Evolutionary conservation across 1,139 yeast species (phyloP).

Genomic region (Ashbya aceris): DNA sequence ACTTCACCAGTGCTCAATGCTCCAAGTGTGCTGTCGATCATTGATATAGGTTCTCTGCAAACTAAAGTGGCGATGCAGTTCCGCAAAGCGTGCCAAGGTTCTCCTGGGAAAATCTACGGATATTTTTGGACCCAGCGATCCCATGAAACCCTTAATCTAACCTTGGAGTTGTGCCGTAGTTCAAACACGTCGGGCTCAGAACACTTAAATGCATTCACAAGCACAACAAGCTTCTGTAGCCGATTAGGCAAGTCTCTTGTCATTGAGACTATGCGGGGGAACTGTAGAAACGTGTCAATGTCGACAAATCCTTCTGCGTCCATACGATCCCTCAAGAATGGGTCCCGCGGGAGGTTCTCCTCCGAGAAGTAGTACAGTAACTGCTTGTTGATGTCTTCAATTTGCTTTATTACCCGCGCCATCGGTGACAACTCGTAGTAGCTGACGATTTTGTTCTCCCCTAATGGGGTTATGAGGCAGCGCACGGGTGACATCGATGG

Average conservation of each 20-base stretch:
- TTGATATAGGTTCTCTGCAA: too few relatives aligned
- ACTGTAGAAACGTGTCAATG: constrained; percentile 2
- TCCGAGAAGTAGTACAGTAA: constrained; percentile 6
- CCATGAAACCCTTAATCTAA: constrained; percentile 6
- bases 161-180: not conserved
- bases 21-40: too few relatives aligned
- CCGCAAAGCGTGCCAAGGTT: too few relatives aligned
- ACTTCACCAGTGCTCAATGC: not conserved
- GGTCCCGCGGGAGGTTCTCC: constrained; percentile 5
- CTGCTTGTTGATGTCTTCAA: constrained; percentile 6
- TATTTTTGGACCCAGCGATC: constrained; percentile 3
- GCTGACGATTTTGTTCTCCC: constrained; percentile 5
- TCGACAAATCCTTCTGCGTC: constrained; percentile 4
- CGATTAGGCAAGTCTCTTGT: not conserved
- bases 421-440: constrained; percentile 6
- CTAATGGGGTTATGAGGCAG: constrained; percentile 1
- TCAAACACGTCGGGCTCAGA: constrained; percentile 7
- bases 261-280: constrained; percentile 4
- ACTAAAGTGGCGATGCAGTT: too few relatives aligned
- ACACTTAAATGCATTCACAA: constrained; percentile 4
- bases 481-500: constrained; percentile 4
- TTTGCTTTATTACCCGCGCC: constrained; percentile 5
- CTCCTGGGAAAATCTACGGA: not conserved
- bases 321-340: constrained; percentile 5
- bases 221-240: constrained; percentile 5